Evolutionary conservation across 2,329 filamentous ascomycete species (phyloP), one percentile per base, ranked within the genome.

Genomic region (Xylaria sp.): DNA sequence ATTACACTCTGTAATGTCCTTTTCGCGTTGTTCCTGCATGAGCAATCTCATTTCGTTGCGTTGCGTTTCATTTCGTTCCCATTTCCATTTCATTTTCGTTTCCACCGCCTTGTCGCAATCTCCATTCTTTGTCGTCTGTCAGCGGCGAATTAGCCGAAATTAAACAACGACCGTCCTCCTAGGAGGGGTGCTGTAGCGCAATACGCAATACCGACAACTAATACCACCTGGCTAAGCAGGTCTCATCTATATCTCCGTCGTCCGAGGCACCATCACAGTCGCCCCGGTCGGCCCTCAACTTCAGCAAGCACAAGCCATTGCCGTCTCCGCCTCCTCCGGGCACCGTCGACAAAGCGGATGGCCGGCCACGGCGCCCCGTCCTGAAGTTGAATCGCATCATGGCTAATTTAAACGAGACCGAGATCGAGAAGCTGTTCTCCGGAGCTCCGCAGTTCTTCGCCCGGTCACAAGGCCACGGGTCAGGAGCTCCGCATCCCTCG

Each of bases 401-500:
- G 84, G 82, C 87, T 53, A 85, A 85, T 58, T 82, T 91, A 67
- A 85, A 81, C 73, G 84, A 88, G 54, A 81, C 83, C 48, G 88
- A 92, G 72, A 81, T 93, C 60, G 88, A 90, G 80, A 88, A 89
- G 78, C 85, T 93, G 75, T 93, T 93, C 82, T 91, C 90, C 29
- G 91, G 91, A n/a, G 91, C 91, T 51, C 91, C 91, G 71, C 90
- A 92, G 77, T 93, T 91, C 81, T 90, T 89, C 78, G 85, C 88
- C 72, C 85, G 87, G 61, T 86, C 84, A 66, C 85, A 88, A 73
- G 86, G 87, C 47, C 86, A 89, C 77, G 87, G 84, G 76, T 85
- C 84, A 67, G 88, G 85, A 60, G 86, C 88, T 44, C 87, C 87
- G 25, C 85, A 88, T 73, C 90, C 90, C 25, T 88, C 84, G 58